Base-by-base conservation (phyloP, 2,329 filamentous ascomycete species). In the Pyrenophora graminea region DNA sequence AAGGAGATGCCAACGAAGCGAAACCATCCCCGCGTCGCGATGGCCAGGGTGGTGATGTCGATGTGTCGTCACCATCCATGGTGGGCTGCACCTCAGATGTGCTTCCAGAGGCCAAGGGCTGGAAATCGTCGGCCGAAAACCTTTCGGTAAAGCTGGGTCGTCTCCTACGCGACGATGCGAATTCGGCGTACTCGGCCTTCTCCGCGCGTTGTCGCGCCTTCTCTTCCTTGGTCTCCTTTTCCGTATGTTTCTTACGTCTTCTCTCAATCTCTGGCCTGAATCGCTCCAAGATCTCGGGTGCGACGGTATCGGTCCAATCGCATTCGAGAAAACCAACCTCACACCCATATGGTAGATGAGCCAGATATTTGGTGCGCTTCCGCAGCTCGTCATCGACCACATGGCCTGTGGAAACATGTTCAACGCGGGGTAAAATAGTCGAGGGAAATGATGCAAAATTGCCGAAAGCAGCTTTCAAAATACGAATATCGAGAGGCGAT, bases 311-410 rank as follows among this genome's bases (percentile, higher is more conserved):
- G 3, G 90, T 91, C 92, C 92, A 97, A 71, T 97, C 91, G 67
- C 92, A 97, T 74, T 97, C 92, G 1, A 97, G 74, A 64, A 96
- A 96, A 59, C 82, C 91, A 36, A 97, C 89, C 59, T 96, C 88
- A 70, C 91, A 96, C n/a, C 92, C 92, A 43, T 89, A 86, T 0
- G 92, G 92, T 5, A 97, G 80, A 72, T 97, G 92, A 1, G 85
- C 85, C 3, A 97, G 81, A 59, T 96, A 97, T 70, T 94, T 96
- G 48, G 90, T 86, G 27, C 91, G 84, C 68, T 89, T 91, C 39
- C 92, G 85, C 45, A 96, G 73, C 13, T 87, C 86, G 64, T 96
- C 91, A 61, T 97, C 91, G 4, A 97, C 85, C 4, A 91, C 86
- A 67, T 96, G 90, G 1, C 91, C 91, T 1, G 89, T 91, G 0